These are phyloP conservation scores for Pontederia paniculata DNA, from an alignment of 176 grass and related monocot genomes.

Conservation along the genomic window DNA sequence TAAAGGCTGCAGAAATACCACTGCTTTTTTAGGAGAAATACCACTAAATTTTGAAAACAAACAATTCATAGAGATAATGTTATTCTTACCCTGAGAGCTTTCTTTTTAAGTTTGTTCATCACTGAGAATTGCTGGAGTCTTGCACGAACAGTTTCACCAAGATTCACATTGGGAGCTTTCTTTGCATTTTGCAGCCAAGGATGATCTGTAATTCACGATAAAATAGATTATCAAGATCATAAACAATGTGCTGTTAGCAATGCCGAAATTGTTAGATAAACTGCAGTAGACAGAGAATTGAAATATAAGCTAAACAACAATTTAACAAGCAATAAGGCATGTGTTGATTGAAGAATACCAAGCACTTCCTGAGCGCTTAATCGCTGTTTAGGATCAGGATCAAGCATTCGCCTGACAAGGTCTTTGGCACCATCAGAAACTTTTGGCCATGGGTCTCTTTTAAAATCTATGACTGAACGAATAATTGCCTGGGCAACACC, in stretches of 20 bases:
- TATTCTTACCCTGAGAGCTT: constrained; percentile 14
- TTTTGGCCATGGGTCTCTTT: constrained; percentile 19
- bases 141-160: constrained; percentile 14
- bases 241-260: neutral
- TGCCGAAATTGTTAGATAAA: neutral
- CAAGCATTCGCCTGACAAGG: constrained; percentile 11
- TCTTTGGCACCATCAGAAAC: constrained; percentile 18
- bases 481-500: constrained; percentile 17
- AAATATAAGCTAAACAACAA: neutral
- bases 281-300: neutral
- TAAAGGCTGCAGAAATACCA: neutral
- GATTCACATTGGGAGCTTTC: constrained; percentile 8
- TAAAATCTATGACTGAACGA: constrained; percentile 16
- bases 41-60: too few relatives aligned
- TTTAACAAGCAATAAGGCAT: too few relatives aligned
- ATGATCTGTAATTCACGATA: constrained; percentile 8
- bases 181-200: constrained; percentile 16
- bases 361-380: constrained; percentile 11
- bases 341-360: neutral
- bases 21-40: neutral
- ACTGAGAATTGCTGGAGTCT: constrained; percentile 16
- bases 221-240: neutral
- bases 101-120: constrained; percentile 23
- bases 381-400: constrained; percentile 5
- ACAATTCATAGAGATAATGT: neutral